Base-by-base conservation (phyloP, 306 rosid genomes). In the Castanea crenata region DNA sequence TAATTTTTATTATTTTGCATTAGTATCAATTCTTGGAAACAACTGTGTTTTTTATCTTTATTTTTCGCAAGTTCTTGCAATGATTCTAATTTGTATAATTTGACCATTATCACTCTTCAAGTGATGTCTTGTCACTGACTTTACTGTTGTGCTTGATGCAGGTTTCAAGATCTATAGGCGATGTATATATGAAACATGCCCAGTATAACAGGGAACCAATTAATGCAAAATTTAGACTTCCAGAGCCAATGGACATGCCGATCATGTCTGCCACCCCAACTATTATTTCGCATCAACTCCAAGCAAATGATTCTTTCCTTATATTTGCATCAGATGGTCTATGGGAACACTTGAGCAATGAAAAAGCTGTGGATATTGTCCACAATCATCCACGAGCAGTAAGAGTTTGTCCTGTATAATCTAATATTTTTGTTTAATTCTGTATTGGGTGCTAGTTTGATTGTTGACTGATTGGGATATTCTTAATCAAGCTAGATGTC, bases 291-390 rank as follows among this genome's bases (percentile, higher is more conserved):
- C 98, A 90, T 73, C 82, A 84, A 67, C 91, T 93, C 78, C 97
- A 93, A 71, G 94, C 92, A 87, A 88, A 88, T 74, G 98, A 93
- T 89, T 91, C 97, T 80, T 93, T 93, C 88, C 95, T 93, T 80
- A 93, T 93, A 85, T 93, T 92, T 90, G 98, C 98, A 76, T 93
- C 98, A 70, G 98, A 93, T 90, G 98, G 98, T 82, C 86, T 93
- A 80, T 93, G 98, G 98, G 98, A 93, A 88, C 97, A 91, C 87
- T 85, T 93, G 83, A 93, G 86, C 85, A 93, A 91, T 84, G 97
- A 93, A 67, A 82, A 85, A 80, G 98, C 98, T 69, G 98, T 91
- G 72, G 98, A 93, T 58, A 93, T 93, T 83, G 98, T 93, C 78
- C 91, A 89, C 52, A 88, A 84, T 71, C 86, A 83, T 89, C 98